These are phyloP conservation scores for Amphichorda felina DNA, from an alignment of 2,329 filamentous ascomycete species.

Conservation along the genomic window DNA sequence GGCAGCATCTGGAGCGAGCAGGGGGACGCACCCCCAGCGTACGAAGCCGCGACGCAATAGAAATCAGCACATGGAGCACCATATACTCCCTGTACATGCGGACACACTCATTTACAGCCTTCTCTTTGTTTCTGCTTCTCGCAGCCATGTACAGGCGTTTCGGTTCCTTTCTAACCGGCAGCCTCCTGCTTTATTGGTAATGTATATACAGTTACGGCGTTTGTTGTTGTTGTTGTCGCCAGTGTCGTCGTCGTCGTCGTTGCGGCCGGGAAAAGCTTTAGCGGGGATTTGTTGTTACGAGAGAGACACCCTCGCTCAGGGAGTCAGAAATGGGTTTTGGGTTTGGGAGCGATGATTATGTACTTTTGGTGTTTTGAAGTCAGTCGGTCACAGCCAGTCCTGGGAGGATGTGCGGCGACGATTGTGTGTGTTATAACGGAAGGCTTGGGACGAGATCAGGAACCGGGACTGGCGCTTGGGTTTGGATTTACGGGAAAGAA, in stretches of 20 bases:
- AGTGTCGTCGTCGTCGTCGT: too few species aligned
- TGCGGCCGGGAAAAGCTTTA: too few species aligned
- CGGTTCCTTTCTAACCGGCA: neutral
- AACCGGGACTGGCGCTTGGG: slow-evolving; percentile 1
- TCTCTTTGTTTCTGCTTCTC: slow-evolving; percentile 5
- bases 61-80: neutral
- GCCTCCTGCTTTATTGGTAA: slow-evolving; percentile 2
- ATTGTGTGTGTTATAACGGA: neutral
- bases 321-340: too few species aligned
- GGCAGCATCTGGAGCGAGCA: slow-evolving; percentile 26
- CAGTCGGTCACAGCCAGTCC: slow-evolving; percentile 5
- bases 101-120: slow-evolving; percentile 1
- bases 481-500: neutral
- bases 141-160: slow-evolving; percentile 4
- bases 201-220: slow-evolving; percentile 4
- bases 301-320: too few species aligned
- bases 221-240: too few species aligned
- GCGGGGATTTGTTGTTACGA: too few species aligned
- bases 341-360: too few species aligned
- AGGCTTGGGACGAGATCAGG: neutral
- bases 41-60: slow-evolving; percentile 37
- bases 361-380: too few species aligned
- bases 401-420: slow-evolving; percentile 7
- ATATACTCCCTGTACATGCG: slow-evolving; percentile 1
- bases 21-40: slow-evolving; percentile 53